Base-by-base conservation (phyloP, 108 stramenopile genomes). In the Skeletonema tropicum region DNA sequence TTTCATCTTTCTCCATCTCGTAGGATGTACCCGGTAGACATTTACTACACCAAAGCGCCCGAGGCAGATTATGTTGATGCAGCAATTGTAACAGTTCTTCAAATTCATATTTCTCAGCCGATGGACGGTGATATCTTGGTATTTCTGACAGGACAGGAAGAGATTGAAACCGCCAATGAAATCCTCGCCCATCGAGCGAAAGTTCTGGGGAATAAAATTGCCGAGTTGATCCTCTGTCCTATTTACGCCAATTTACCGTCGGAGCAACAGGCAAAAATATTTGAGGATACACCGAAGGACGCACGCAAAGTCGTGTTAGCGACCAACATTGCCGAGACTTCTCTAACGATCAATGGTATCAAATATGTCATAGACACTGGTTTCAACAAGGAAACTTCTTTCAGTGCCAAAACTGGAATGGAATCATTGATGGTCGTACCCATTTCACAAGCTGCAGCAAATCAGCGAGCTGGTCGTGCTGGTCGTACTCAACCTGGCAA, bases 31-130 rank as follows among this genome's bases (percentile, higher is more conserved):
- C 90, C 91, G 10, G 92, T 96, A 2, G 96, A 96, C 41, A 94
- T 98, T 60, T 89, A 96, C 67, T 99, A 98, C 87, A 99, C 99
- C 6, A 99, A 98, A 78, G 91, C 97, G 7, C 99, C 99, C 19
- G 99, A 99, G 82, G 98, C 99, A 8, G 98, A 99, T 74, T 99
- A 99, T 68, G 94, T 99, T 25, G 99, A 99, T 77, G 99, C 99
- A 3, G 91, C 96, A n/a, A 97, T 99, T 48, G 97, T 99, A 9
- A 98, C 98, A 6, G 92, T 97, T 1, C 71, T 99, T 39, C 99
- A 99, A 79, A 97, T 98, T 63, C 99, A 99, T 74, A 92, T 99
- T 45, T 92, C 96, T 26, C 98, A 99, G 80, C 97, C 96, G 1
- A 76, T 98, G 11, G 91, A 97, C 49, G 99, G 99, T 12, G 99